These are phyloP conservation scores for Rhodotorula sp. DNA, from an alignment of 1,284 basidiomycete species.

Conservation along the genomic window DNA sequence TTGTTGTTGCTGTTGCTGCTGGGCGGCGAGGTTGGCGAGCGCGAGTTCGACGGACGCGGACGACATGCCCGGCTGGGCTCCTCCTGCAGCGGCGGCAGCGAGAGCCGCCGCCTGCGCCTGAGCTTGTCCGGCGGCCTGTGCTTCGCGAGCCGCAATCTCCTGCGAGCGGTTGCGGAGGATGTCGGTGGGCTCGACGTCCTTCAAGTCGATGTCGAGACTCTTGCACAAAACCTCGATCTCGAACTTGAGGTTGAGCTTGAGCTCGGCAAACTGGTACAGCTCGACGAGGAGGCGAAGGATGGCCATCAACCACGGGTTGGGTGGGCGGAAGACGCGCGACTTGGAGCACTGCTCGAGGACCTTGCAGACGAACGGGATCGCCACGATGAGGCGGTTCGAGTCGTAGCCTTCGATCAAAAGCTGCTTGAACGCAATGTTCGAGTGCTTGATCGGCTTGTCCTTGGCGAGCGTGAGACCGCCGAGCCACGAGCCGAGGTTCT, in stretches of 20 bases:
- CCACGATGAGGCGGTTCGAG: conserved; percentile 83
- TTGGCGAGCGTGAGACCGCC: conserved; percentile 89
- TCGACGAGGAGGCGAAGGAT: conserved; percentile 88
- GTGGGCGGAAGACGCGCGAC: conserved; percentile 88
- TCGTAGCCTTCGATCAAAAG: conserved; percentile 94
- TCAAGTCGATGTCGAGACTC: conserved; percentile 81
- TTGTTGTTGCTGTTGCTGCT: conserved; percentile 65
- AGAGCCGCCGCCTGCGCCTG: conserved; percentile 11
- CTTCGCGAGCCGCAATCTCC: conserved; percentile 49
- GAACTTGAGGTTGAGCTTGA: conserved; percentile 96
- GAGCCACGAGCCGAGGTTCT: conserved; percentile 94
- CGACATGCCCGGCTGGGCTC: conserved; percentile 8
- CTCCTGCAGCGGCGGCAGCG: conserved; percentile 4
- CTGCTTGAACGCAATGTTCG: conserved; percentile 94
- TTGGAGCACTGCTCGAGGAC: conserved; percentile 85
- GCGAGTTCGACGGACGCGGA: conserved; percentile 55
- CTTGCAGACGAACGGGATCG: conserved; percentile 98
- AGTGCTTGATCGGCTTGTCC: conserved; percentile 87
- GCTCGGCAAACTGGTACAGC: conserved; percentile 92
- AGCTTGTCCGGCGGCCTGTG: conserved; percentile 47
- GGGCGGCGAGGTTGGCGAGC: conserved; percentile 58
- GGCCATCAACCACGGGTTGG: conserved; percentile 98
- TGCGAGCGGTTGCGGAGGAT: conserved; percentile 67
- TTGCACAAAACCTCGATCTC: conserved; percentile 98
- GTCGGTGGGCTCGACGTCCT: conserved; percentile 77